Conservation (phyloP, 805 yeast species). For the Schizosaccharomyces pombe region DNA sequence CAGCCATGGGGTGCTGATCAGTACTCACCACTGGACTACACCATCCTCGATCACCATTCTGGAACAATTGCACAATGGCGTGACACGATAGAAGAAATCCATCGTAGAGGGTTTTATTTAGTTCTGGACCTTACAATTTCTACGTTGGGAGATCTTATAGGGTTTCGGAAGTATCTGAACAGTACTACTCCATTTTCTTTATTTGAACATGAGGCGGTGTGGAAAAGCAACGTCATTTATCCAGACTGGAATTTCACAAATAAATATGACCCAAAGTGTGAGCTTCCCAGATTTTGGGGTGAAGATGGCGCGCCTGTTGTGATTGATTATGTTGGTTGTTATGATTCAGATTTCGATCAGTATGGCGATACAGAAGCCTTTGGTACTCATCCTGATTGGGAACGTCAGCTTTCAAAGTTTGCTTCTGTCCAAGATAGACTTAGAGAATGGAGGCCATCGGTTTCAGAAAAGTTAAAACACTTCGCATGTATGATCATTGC, state of each 20-base stretch:
- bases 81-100: conserved; percentile 3
- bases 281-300: conserved; percentile 3
- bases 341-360: conserved; percentile 1
- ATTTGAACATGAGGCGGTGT: conserved; percentile 1
- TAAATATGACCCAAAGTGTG: background rate
- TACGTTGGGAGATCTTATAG: conserved; percentile 2
- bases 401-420: conserved; percentile 3
- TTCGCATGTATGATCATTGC: conserved; percentile 1
- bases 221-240: background rate
- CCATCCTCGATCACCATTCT: conserved; percentile 3
- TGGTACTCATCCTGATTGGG: conserved; percentile 2
- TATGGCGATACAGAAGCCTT: conserved; percentile 5
- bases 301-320: conserved; percentile 1
- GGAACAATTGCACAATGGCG: conserved; percentile 3
- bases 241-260: conserved; percentile 1
- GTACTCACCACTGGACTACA: conserved; percentile 5
- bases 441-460: conserved; percentile 4
- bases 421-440: conserved; percentile 5
- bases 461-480: background rate
- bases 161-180: conserved; percentile 1
- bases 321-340: conserved; percentile 1
- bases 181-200: conserved; percentile 1
- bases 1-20: conserved; percentile 5
- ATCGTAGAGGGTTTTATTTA: background rate
- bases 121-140: background rate